phyloP scores from a whole-genome alignment of 2,329 filamentous ascomycete genomes.

The Apiospora rasikravindrae region DNA sequence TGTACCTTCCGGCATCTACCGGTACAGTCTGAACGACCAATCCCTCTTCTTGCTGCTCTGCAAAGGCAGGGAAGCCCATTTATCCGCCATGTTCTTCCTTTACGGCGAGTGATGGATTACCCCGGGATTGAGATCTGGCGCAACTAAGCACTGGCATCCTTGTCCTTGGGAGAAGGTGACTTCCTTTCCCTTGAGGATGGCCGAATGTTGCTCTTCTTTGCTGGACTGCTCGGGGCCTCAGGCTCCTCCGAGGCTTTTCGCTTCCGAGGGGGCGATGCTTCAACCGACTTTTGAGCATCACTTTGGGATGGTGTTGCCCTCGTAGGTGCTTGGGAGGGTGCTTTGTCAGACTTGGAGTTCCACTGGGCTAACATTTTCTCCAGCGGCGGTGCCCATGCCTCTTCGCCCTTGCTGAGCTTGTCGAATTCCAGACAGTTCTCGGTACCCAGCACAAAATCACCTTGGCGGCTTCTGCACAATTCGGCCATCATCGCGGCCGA shows the following conservation, averaged over 20 bases:
- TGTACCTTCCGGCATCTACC: not conserved
- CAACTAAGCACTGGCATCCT: not conserved
- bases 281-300: conserved; percentile 20
- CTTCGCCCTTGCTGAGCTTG: conserved; percentile 77
- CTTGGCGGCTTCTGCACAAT: conserved; percentile 81
- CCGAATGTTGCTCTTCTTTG: conserved; percentile 8
- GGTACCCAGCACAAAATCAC: conserved; percentile 74
- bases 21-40: not conserved
- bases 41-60: not conserved
- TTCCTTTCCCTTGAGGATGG: conserved; percentile 17
- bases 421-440: conserved; percentile 78
- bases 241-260: conserved; percentile 24
- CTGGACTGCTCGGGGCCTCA: not conserved
- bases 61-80: not conserved
- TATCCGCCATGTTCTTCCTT: conserved; percentile 16
- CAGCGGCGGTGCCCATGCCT: conserved; percentile 82
- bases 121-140: not conserved
- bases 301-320: conserved; percentile 18
- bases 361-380: conserved; percentile 53
- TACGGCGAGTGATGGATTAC: not conserved
- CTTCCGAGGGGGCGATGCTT: conserved; percentile 22
- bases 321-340: conserved; percentile 3
- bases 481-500: conserved; percentile 88
- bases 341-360: conserved; percentile 33
- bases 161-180: conserved; percentile 18